These are phyloP conservation scores for Suillus plorans DNA, from an alignment of 768 basidiomycete species.

Conservation along the genomic window DNA sequence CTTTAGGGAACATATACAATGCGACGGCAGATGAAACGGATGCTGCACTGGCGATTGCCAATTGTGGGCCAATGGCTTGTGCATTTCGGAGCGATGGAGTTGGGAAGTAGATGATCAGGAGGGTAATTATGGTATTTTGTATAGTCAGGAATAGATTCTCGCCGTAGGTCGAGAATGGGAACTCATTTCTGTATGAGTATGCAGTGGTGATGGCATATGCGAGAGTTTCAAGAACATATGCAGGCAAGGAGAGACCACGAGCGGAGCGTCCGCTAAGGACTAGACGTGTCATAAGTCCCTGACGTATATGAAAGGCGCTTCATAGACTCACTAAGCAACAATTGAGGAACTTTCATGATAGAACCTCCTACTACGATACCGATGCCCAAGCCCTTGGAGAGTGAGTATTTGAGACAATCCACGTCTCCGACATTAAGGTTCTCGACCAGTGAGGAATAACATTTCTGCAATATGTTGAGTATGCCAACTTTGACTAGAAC, in stretches of 20 bases:
- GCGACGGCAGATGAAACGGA: conserved; percentile 35
- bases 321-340: conserved; percentile 67
- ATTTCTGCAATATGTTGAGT: conserved; percentile 56
- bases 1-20: conserved; percentile 48
- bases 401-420: conserved; percentile 84
- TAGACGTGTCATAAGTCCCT: conserved; percentile 28
- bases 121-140: conserved; percentile 85
- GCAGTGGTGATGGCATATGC: conserved; percentile 87
- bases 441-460: conserved; percentile 87
- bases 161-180: conserved; percentile 97
- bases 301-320: background rate
- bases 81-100: conserved; percentile 25
- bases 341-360: conserved; percentile 95
- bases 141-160: conserved; percentile 93
- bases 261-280: conserved; percentile 76
- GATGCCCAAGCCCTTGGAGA: conserved; percentile 91
- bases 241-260: conserved; percentile 81
- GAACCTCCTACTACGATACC: conserved; percentile 91
- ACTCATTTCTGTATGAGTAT: conserved; percentile 81
- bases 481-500: background rate
- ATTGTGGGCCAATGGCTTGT: conserved; percentile 28
- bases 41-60: conserved; percentile 32
- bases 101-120: conserved; percentile 78
- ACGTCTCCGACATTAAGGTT: conserved; percentile 76
- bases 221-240: conserved; percentile 88